A percentile compares a stretch with the other conserved stretches of the same genome.
phyloP scores from a whole-genome alignment of 2,329 filamentous ascomycete genomes.

The Coniochaeta ligniaria region DNA sequence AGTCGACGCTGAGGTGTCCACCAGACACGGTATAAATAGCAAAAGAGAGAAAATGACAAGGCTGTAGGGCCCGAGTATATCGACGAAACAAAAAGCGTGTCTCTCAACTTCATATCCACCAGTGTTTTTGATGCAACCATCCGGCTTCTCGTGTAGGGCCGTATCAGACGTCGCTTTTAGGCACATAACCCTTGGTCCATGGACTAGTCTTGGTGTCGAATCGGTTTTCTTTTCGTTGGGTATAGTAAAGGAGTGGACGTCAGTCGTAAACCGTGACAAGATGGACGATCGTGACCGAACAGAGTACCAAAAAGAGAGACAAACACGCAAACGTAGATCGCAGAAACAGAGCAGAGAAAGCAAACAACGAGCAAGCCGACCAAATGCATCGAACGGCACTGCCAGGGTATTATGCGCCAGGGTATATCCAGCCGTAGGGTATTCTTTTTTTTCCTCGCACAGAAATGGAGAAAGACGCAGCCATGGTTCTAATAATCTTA shows the following conservation, averaged over 20 bases:
- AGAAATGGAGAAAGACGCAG: slow-evolving; percentile 16
- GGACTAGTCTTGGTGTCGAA: background rate
- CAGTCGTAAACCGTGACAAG: slow-evolving; percentile 3
- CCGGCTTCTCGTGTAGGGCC: background rate
- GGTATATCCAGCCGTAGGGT: slow-evolving; percentile 58
- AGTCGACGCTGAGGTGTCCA: background rate
- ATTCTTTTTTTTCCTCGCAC: slow-evolving; percentile 42
- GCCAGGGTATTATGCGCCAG: slow-evolving; percentile 53
- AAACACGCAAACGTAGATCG: slow-evolving; percentile 17
- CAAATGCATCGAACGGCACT: slow-evolving; percentile 37
- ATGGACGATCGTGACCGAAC: background rate
- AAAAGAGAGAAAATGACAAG: slow-evolving; percentile 1
- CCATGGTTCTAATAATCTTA: slow-evolving; percentile 31
- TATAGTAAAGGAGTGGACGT: slow-evolving; percentile 1
- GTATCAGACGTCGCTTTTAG: background rate
- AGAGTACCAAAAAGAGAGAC: slow-evolving; percentile 5
- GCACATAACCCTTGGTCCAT: background rate
- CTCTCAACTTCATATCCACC: background rate
- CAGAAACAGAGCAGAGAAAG: slow-evolving; percentile 20
- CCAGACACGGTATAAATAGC: background rate
- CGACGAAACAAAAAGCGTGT: background rate
- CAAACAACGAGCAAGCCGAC: slow-evolving; percentile 32
- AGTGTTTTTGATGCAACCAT: background rate
- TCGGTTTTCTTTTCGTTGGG: background rate
- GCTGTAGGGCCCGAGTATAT: background rate